These are phyloP conservation scores for Penicillium maclennaniae DNA, from an alignment of 495 filamentous ascomycete genomes.

Conservation along the genomic window DNA sequence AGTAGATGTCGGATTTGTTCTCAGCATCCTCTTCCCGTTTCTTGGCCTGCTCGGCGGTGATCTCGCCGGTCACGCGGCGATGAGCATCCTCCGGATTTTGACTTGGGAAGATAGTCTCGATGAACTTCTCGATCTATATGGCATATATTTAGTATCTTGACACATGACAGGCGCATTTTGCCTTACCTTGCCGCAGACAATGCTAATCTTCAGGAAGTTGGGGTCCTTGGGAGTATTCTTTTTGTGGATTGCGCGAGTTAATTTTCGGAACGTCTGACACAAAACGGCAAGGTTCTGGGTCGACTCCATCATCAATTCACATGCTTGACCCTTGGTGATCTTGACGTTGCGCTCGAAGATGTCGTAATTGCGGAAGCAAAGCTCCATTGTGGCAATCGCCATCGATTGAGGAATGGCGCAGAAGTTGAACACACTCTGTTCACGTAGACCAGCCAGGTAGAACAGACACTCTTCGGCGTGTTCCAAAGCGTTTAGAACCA, in stretches of 20 bases:
- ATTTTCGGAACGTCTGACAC: conserved; percentile 73
- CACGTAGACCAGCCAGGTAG: conserved; percentile 92
- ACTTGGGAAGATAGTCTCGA: conserved; percentile 87
- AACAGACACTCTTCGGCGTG: conserved; percentile 92
- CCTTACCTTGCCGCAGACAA: conserved; percentile 80
- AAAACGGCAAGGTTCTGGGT: conserved; percentile 81
- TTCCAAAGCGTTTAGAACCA: conserved; percentile 83
- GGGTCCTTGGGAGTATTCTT: conserved; percentile 95
- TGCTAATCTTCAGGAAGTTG: conserved; percentile 89
- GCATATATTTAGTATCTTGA: conserved; percentile 15
- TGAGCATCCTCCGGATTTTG: conserved; percentile 52
- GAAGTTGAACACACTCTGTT: conserved; percentile 99
- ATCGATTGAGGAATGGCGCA: conserved; percentile 97
- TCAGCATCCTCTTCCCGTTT: conserved; percentile 49
- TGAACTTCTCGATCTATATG: conserved; percentile 89
- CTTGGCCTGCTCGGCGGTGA: conserved; percentile 38
- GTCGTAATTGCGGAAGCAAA: conserved; percentile 87
- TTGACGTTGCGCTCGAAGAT: conserved; percentile 90
- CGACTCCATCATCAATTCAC: conserved; percentile 83
- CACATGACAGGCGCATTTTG: neutral
- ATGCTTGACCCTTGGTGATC: conserved; percentile 93
- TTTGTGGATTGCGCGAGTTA: conserved; percentile 77
- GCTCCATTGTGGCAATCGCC: conserved; percentile 90
- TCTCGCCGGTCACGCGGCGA: conserved; percentile 35
- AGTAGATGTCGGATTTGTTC: conserved; percentile 55